These are phyloP conservation scores for Fusarium keratoplasticum DNA, from an alignment of 2,329 filamentous ascomycete genomes.

Conservation along the genomic window DNA sequence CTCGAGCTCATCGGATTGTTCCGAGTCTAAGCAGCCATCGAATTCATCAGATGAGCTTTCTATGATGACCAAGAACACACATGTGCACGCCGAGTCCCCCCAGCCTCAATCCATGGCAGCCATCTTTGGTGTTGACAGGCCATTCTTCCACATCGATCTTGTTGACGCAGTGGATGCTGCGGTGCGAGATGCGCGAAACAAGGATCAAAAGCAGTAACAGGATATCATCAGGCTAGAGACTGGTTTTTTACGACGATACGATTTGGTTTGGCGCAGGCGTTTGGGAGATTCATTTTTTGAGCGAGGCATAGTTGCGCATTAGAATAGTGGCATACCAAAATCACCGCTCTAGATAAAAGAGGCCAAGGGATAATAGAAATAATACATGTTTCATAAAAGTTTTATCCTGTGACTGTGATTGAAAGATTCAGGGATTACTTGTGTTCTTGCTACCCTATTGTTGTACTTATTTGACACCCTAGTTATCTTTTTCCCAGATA, in stretches of 20 bases:
- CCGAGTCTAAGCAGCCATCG: background rate
- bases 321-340: background rate
- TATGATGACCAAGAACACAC: background rate
- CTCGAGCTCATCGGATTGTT: background rate
- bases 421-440: background rate
- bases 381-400: background rate
- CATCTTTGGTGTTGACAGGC: slow-evolving; percentile 56
- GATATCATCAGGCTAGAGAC: background rate
- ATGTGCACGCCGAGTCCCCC: background rate
- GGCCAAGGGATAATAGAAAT: background rate
- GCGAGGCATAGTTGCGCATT: background rate
- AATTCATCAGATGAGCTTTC: background rate
- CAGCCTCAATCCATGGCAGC: slow-evolving; percentile 36
- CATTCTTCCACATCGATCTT: slow-evolving; percentile 62
- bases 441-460: background rate
- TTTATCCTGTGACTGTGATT: background rate
- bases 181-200: slow-evolving; percentile 44
- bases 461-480: background rate
- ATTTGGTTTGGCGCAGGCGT: slow-evolving; percentile 12
- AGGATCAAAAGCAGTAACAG: slow-evolving; percentile 23
- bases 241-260: slow-evolving; percentile 3
- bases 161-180: slow-evolving; percentile 55
- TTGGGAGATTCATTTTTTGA: background rate
- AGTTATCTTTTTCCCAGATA: background rate
- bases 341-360: slow-evolving; percentile 1